Percentiles rank a stretch among this genome's conserved stretches.
Conservation (phyloP, 2,329 filamentous ascomycete genomes). For the Hirsutella rhossiliensis region DNA sequence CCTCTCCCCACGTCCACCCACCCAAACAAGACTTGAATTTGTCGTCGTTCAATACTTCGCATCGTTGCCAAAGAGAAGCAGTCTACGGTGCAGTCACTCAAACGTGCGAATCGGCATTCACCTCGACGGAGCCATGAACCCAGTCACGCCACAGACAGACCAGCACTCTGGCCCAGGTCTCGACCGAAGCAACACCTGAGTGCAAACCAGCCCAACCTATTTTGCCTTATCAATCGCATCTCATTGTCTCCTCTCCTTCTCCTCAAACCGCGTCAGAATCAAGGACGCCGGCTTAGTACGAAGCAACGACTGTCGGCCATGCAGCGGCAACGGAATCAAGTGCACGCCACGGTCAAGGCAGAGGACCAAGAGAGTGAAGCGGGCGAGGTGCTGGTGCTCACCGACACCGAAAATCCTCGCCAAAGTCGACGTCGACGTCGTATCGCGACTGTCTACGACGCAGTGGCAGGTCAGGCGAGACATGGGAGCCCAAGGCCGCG, state of each 20-base stretch:
- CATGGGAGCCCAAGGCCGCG: not conserved
- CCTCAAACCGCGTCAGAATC: no score
- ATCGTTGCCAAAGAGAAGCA: no score
- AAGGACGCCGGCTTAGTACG: no score
- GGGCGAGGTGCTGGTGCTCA: not conserved
- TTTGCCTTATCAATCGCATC: no score
- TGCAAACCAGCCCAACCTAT: no score
- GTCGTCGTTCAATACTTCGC: no score
- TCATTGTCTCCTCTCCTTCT: no score
- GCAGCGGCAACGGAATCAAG: not conserved
- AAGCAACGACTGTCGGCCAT: not conserved
- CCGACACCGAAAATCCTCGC: not conserved
- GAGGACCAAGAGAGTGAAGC: not conserved
- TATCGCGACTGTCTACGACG: conserved; percentile 55
- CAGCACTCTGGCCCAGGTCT: not conserved
- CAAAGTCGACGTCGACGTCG: conserved; percentile 15
- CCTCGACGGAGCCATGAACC: not conserved
- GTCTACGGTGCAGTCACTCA: no score
- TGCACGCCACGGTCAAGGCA: not conserved
- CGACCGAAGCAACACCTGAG: not conserved
- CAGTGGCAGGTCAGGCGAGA: conserved; percentile 47
- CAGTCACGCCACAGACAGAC: not conserved
- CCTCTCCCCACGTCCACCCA: no score
- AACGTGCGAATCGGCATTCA: not conserved
- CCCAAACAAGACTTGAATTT: no score